phyloP scores from a whole-genome alignment of 148 eudicot genomes.

The Chenopodium formosanum region DNA sequence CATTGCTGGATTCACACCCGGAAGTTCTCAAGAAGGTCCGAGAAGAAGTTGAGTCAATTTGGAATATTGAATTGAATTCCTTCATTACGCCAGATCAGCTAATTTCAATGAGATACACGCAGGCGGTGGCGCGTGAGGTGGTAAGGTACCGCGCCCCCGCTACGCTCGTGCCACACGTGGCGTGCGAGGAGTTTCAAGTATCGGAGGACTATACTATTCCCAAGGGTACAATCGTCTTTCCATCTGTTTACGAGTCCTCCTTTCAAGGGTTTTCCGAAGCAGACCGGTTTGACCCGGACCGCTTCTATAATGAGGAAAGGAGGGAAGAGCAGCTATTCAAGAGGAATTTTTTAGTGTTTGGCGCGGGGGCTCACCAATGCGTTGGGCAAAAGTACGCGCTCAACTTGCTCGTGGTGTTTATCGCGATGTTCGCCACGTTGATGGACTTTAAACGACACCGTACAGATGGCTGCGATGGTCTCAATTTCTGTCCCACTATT shows the following conservation, averaged over 20 bases:
- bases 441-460: conserved; percentile 64
- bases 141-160: conserved; percentile 70
- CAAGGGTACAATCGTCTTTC: conserved; percentile 79
- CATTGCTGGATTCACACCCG: conserved; percentile 61
- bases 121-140: conserved; percentile 90
- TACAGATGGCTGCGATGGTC: conserved; percentile 77
- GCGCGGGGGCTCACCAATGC: conserved; percentile 87
- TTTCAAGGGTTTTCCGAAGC: conserved; percentile 79
- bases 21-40: conserved; percentile 53
- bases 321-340: conserved; percentile 63
- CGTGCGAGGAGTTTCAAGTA: conserved; percentile 55
- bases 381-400: conserved; percentile 85
- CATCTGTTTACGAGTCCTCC: conserved; percentile 79
- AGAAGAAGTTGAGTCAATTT: conserved; percentile 43
- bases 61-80: conserved; percentile 41
- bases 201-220: conserved; percentile 54
- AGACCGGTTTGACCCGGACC: conserved; percentile 77
- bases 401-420: conserved; percentile 63
- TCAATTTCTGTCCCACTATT: conserved; percentile 67
- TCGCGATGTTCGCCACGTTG: conserved; percentile 61
- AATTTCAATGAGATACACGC: conserved; percentile 64
- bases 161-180: conserved; percentile 75
- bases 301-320: conserved; percentile 63
- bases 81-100: conserved; percentile 55
- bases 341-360: conserved; percentile 69